These are phyloP conservation scores for Anthracocystis setariae DNA, from an alignment of 1,284 basidiomycete genomes.

Conservation along the genomic window DNA sequence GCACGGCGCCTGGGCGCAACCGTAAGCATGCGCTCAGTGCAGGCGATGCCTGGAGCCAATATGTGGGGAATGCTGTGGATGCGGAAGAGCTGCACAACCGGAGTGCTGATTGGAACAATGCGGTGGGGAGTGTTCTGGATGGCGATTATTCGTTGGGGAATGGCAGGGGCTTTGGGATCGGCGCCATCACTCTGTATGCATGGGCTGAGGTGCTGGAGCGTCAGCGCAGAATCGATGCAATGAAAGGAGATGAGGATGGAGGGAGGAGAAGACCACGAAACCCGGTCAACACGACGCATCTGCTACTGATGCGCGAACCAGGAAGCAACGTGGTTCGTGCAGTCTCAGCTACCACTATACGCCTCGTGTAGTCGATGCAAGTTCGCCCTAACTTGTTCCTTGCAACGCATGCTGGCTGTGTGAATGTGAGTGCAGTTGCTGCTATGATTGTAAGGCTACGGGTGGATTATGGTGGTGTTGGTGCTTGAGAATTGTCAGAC, in stretches of 20 bases:
- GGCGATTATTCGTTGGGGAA: constrained; percentile 57
- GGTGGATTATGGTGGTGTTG: neutral
- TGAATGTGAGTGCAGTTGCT: neutral
- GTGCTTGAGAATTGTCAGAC: too few relatives aligned
- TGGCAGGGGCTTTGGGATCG: constrained; percentile 46
- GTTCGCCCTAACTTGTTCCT: too few relatives aligned
- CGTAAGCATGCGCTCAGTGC: neutral
- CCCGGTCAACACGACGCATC: constrained; percentile 24
- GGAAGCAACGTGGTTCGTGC: constrained; percentile 36
- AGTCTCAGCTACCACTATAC: constrained; percentile 27
- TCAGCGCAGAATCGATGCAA: constrained; percentile 16
- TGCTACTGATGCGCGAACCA: constrained; percentile 41
- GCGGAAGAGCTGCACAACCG: constrained; percentile 29
- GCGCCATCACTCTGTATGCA: constrained; percentile 24
- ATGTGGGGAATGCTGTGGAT: constrained; percentile 13
- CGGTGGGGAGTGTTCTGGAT: constrained; percentile 49
- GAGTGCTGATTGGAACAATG: constrained; percentile 38
- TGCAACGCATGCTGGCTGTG: neutral
- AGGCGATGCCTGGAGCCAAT: constrained; percentile 21
- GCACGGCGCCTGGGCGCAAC: neutral
- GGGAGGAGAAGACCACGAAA: constrained; percentile 29
- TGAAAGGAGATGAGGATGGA: constrained; percentile 1
- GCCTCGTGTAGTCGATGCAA: constrained; percentile 8
- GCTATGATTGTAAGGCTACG: neutral
- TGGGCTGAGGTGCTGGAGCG: constrained; percentile 32